Percentiles rank a stretch among this genome's conserved stretches.
Evolutionary conservation across 371 early-diverging fungal species (phyloP).

Genomic region (Mucor indicus): DNA sequence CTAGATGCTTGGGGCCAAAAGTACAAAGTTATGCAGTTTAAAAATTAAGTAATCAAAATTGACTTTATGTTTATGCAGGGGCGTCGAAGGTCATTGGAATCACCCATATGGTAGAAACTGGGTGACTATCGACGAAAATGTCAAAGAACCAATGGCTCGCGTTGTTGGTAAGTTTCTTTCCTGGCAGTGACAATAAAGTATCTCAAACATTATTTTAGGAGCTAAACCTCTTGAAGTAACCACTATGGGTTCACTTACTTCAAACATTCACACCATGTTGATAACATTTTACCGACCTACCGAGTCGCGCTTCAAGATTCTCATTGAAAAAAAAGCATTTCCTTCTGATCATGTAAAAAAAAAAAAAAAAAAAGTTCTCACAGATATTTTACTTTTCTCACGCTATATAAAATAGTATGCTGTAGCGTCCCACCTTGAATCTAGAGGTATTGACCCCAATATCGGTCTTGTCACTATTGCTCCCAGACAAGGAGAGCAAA

Average conservation of each 20-base stretch:
- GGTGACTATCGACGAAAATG: conserved; percentile 80
- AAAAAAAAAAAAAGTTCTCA: conserved; percentile 18
- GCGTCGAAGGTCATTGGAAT: conserved; percentile 84
- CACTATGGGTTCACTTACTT: conserved; percentile 89
- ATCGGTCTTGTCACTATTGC: conserved; percentile 68
- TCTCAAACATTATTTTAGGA: conserved; percentile 44
- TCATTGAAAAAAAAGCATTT: conserved; percentile 92
- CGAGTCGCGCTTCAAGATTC: conserved; percentile 69
- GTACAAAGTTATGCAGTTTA: conserved; percentile 28
- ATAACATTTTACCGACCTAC: conserved; percentile 92
- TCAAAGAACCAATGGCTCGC: conserved; percentile 67
- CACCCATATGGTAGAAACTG: conserved; percentile 87
- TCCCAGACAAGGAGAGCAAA: conserved; percentile 74
- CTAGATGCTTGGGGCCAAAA: conserved; percentile 82
- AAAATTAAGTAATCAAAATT: background rate
- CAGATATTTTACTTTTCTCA: conserved; percentile 46
- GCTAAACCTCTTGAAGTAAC: conserved; percentile 83
- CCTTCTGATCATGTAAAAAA: conserved; percentile 82
- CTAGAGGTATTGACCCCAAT: conserved; percentile 76
- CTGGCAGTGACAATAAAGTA: background rate
- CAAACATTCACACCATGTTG: conserved; percentile 88
- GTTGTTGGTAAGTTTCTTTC: conserved; percentile 65
- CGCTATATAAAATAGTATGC: conserved; percentile 65
- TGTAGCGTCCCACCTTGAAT: conserved; percentile 79
- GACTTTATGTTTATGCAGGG: conserved; percentile 37